phyloP scores from a whole-genome alignment of 1,284 basidiomycete species.

The Puccinia sorghi region DNA sequence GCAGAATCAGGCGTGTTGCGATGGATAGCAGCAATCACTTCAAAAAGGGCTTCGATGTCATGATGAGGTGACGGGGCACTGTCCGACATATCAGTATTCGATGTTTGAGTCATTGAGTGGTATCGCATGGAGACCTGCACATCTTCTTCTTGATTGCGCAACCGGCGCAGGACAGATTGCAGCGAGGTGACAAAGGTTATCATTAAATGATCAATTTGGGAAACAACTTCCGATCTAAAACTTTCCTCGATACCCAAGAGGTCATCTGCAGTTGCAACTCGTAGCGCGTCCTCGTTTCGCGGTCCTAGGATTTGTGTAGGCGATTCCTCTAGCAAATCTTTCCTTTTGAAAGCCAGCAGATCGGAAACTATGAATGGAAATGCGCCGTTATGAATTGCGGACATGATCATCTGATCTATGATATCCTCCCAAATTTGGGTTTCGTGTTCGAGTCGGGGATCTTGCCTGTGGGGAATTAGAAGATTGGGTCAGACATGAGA shows the following conservation, averaged over 20 bases:
- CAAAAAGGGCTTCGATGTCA: slow-evolving; percentile 80
- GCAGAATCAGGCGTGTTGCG: slow-evolving; percentile 71
- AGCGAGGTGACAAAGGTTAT: slow-evolving; percentile 74
- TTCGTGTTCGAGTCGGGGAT: slow-evolving; percentile 63
- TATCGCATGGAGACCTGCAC: slow-evolving; percentile 65
- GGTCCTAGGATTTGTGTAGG: slow-evolving; percentile 54
- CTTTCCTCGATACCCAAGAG: slow-evolving; percentile 64
- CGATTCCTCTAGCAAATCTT: slow-evolving; percentile 52
- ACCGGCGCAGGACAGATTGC: slow-evolving; percentile 81
- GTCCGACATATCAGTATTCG: slow-evolving; percentile 19
- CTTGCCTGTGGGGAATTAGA: slow-evolving; percentile 72
- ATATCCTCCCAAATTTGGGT: slow-evolving; percentile 73
- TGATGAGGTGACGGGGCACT: slow-evolving; percentile 65
- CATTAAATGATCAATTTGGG: slow-evolving; percentile 71
- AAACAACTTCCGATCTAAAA: slow-evolving; percentile 68
- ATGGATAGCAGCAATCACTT: slow-evolving; percentile 79
- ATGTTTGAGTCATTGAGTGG: slow-evolving; percentile 39
- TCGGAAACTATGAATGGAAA: slow-evolving; percentile 70
- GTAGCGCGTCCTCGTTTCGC: slow-evolving; percentile 52
- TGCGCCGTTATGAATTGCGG: slow-evolving; percentile 66
- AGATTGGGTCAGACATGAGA: slow-evolving; percentile 6
- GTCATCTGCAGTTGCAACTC: slow-evolving; percentile 41
- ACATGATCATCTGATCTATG: slow-evolving; percentile 75
- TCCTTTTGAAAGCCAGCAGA: slow-evolving; percentile 58
- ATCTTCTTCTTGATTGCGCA: slow-evolving; percentile 89